Conservation (phyloP, 331 rosid genomes). For the Arachis monticola region DNA sequence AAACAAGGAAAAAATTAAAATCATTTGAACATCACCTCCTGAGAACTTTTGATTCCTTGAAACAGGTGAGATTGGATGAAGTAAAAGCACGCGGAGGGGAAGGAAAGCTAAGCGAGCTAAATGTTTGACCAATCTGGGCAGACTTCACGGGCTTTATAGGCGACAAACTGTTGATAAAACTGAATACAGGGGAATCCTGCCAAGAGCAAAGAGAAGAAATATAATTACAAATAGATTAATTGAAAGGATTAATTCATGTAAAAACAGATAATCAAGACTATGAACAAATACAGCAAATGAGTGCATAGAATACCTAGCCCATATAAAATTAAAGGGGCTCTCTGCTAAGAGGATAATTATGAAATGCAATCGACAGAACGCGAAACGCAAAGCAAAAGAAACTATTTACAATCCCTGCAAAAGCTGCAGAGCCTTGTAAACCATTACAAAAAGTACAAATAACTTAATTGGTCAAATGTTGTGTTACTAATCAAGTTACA, state of each 20-base stretch:
- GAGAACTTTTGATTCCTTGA: slow-evolving; percentile 76
- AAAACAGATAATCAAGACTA: neutral
- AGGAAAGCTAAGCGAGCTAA: slow-evolving; percentile 70
- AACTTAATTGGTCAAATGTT: too few relatives aligned
- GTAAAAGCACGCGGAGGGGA: slow-evolving; percentile 87
- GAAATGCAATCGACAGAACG: too few relatives aligned
- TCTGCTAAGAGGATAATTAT: too few relatives aligned
- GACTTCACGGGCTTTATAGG: slow-evolving; percentile 89
- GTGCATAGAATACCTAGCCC: neutral
- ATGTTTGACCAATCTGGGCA: slow-evolving; percentile 64
- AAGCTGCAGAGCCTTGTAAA: neutral
- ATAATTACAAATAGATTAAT: neutral
- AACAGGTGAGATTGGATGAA: slow-evolving; percentile 78
- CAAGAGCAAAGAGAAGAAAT: slow-evolving; percentile 17
- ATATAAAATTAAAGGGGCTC: neutral
- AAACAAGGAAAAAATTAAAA: neutral
- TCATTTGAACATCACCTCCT: slow-evolving; percentile 50
- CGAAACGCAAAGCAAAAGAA: too few relatives aligned
- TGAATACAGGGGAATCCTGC: slow-evolving; percentile 95
- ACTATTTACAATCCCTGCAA: too few relatives aligned
- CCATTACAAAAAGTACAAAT: too few relatives aligned
- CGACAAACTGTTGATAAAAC: slow-evolving; percentile 75
- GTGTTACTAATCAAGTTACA: too few relatives aligned
- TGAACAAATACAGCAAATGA: slow-evolving; percentile 14
- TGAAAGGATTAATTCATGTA: slow-evolving; percentile 5